Conservation (phyloP, 148 eudicot species). For the Rheum nobile region DNA sequence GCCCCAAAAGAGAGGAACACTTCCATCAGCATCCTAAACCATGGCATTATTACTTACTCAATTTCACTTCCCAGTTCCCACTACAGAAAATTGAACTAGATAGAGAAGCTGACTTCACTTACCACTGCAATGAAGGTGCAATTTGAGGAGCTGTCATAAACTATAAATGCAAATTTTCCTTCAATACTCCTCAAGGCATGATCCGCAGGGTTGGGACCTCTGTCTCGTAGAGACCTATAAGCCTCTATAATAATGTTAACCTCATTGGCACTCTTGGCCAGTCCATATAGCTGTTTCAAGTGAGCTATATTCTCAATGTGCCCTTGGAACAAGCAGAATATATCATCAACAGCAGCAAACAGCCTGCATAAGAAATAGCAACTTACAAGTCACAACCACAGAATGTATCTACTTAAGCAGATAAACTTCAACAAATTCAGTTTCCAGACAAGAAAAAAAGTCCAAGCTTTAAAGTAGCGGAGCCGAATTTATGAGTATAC, state of each 20-base stretch:
- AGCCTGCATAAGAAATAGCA: slow-evolving; percentile 23
- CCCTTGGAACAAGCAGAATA: slow-evolving; percentile 95
- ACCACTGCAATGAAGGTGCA: slow-evolving; percentile 72
- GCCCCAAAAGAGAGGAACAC: slow-evolving; percentile 91
- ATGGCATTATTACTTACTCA: not conserved
- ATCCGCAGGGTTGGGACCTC: slow-evolving; percentile 81
- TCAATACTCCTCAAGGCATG: slow-evolving; percentile 68
- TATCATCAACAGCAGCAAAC: slow-evolving; percentile 80
- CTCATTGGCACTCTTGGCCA: slow-evolving; percentile 78
- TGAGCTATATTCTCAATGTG: slow-evolving; percentile 82
- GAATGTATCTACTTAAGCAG: not conserved
- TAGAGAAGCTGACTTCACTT: slow-evolving; percentile 14
- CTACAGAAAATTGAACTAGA: not conserved
- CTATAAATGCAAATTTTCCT: slow-evolving; percentile 79
- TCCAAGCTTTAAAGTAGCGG: not conserved
- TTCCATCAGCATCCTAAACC: slow-evolving; percentile 69
- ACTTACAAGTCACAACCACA: not conserved
- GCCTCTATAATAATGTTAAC: slow-evolving; percentile 87
- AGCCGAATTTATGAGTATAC: not conserved
- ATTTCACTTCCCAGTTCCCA: not conserved
- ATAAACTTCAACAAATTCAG: not conserved
- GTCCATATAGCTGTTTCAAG: slow-evolving; percentile 80
- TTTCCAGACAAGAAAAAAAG: not conserved
- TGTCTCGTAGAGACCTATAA: slow-evolving; percentile 74
- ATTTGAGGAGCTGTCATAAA: slow-evolving; percentile 55